These are phyloP conservation scores for Zanthoxylum bungeanum DNA, from an alignment of 345 rosid species.

Conservation along the genomic window DNA sequence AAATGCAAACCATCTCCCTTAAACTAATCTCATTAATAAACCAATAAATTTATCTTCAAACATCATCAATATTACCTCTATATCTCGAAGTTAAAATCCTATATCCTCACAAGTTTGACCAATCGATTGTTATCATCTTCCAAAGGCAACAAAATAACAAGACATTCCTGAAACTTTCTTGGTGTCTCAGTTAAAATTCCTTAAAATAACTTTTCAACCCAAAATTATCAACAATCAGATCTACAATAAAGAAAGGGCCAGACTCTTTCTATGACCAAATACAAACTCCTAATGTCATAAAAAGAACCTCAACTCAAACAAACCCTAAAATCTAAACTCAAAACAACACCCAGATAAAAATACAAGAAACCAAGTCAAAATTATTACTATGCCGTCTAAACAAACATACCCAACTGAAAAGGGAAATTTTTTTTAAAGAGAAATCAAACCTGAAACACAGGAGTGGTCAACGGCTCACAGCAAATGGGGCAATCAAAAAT, in stretches of 20 bases:
- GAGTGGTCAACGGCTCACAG: constrained; percentile 44
- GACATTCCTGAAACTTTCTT: no score
- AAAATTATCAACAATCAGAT: no score
- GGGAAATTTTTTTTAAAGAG: neutral
- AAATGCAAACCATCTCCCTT: no score
- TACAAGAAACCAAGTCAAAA: neutral
- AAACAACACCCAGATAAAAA: neutral
- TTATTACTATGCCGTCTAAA: neutral
- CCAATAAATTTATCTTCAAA: neutral
- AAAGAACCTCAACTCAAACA: neutral
- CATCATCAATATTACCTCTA: neutral
- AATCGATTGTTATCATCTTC: no score
- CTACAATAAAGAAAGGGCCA: no score
- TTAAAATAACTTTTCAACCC: no score
- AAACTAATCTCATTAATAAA: neutral
- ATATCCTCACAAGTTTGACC: no score
- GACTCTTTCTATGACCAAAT: no score
- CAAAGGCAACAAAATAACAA: no score
- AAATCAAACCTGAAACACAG: constrained; percentile 49
- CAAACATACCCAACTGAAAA: neutral
- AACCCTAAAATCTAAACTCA: neutral
- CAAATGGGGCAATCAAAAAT: constrained; percentile 57
- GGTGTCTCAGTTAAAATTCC: no score
- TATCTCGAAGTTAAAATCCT: neutral
- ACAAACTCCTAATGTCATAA: neutral